Evolutionary conservation across 345 rosid genomes (phyloP).

Genomic region (Carallia pectinifolia): DNA sequence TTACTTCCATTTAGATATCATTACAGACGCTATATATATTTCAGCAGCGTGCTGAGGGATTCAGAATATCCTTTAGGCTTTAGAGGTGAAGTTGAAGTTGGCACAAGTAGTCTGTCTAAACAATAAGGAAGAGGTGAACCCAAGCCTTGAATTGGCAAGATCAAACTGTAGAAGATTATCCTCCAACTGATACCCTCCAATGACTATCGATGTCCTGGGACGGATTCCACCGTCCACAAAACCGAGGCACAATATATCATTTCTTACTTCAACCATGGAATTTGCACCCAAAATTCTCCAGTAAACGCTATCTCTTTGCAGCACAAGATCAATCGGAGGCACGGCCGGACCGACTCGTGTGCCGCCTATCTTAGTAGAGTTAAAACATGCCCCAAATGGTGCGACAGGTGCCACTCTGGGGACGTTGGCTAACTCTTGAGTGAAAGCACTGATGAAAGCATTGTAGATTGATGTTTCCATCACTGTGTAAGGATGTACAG

Average conservation of each 20-base stretch:
- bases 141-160: background rate
- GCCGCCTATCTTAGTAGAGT: background rate
- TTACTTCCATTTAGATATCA: too few relatives aligned
- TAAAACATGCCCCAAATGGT: background rate
- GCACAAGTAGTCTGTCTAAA: background rate
- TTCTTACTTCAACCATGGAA: background rate
- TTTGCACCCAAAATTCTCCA: conserved; percentile 10
- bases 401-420: background rate
- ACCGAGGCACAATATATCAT: background rate
- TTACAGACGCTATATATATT: too few relatives aligned
- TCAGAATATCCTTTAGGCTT: background rate
- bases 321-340: conserved; percentile 4
- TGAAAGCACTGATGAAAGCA: background rate
- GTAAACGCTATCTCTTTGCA: background rate
- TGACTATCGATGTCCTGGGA: background rate
- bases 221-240: background rate
- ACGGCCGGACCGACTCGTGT: background rate
- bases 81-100: background rate
- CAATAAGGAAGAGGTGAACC: background rate
- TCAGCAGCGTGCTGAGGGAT: too few relatives aligned
- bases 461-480: background rate
- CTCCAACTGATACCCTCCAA: background rate
- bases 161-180: background rate
- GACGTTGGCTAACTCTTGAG: background rate
- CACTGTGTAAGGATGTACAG: background rate